These are phyloP conservation scores for Mortierella alpina DNA, from an alignment of 192 early-diverging fungal genomes.

Conservation along the genomic window DNA sequence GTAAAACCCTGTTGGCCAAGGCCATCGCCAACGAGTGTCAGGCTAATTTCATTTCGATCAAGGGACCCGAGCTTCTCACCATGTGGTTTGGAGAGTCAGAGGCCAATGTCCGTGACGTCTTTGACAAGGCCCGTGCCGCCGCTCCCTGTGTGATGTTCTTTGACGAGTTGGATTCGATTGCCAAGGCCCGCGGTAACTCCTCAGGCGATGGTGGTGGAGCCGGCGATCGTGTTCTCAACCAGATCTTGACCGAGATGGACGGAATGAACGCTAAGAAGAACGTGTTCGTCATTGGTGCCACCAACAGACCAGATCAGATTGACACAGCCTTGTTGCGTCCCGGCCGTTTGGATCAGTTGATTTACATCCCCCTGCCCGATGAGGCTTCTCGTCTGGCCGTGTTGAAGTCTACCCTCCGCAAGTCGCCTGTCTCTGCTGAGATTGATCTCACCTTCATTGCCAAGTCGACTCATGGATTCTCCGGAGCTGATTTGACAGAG, in stretches of 20 bases:
- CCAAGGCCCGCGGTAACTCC: slow-evolving; percentile 89
- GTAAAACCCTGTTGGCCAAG: slow-evolving; percentile 98
- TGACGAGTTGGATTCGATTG: slow-evolving; percentile 98
- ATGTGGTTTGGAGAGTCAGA: slow-evolving; percentile 99
- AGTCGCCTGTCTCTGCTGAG: slow-evolving; percentile 85
- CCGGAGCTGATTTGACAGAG: slow-evolving; percentile 97
- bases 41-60: slow-evolving; percentile 99
- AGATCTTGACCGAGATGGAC: slow-evolving; percentile 99
- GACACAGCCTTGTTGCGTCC: slow-evolving; percentile 97
- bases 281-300: slow-evolving; percentile 99
- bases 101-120: slow-evolving; percentile 98
- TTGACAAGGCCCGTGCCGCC: slow-evolving; percentile 98
- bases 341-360: slow-evolving; percentile 98
- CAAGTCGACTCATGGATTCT: slow-evolving; percentile 93
- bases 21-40: slow-evolving; percentile 99
- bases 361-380: slow-evolving; percentile 97
- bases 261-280: slow-evolving; percentile 99
- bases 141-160: slow-evolving; percentile 99
- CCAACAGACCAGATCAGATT: slow-evolving; percentile 98
- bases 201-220: slow-evolving; percentile 83
- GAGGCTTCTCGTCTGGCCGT: slow-evolving; percentile 86
- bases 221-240: slow-evolving; percentile 98
- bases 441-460: slow-evolving; percentile 90
- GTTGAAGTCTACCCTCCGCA: slow-evolving; percentile 89
- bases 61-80: slow-evolving; percentile 97